A percentile compares a stretch with the other conserved stretches of the same genome.
phyloP scores from a whole-genome alignment of 2,329 filamentous ascomycete genomes.

The Fusarium sp. region DNA sequence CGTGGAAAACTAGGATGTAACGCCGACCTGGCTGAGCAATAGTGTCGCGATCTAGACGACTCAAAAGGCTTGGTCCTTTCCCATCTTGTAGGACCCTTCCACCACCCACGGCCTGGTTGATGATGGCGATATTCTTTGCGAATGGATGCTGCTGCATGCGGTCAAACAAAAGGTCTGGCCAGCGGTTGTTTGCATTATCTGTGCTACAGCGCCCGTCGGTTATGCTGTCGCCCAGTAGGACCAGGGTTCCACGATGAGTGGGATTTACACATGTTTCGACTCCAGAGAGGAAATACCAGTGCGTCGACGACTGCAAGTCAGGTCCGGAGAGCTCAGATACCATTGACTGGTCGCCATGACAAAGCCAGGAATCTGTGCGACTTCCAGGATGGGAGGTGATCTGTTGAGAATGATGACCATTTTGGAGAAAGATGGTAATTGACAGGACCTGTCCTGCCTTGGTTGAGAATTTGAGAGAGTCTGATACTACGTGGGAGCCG shows the following conservation, averaged over 20 bases:
- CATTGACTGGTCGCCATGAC: background rate
- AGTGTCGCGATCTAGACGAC: background rate
- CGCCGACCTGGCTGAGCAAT: background rate
- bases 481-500: background rate
- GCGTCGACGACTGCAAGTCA: background rate
- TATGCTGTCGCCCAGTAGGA: background rate
- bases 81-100: background rate
- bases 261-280: background rate
- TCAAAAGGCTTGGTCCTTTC: background rate
- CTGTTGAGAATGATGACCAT: background rate
- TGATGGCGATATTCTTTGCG: background rate
- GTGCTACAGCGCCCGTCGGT: background rate
- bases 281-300: background rate
- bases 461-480: background rate
- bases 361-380: background rate
- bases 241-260: background rate
- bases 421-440: background rate
- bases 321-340: background rate
- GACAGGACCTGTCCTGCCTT: background rate
- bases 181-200: background rate
- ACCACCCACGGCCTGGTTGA: background rate
- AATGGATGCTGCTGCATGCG: background rate
- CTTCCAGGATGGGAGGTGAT: background rate
- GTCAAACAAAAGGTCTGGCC: background rate
- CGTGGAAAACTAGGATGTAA: background rate